Base-by-base conservation (phyloP, 371 early-diverging fungal genomes). In the Actinomortierella wolfii region DNA sequence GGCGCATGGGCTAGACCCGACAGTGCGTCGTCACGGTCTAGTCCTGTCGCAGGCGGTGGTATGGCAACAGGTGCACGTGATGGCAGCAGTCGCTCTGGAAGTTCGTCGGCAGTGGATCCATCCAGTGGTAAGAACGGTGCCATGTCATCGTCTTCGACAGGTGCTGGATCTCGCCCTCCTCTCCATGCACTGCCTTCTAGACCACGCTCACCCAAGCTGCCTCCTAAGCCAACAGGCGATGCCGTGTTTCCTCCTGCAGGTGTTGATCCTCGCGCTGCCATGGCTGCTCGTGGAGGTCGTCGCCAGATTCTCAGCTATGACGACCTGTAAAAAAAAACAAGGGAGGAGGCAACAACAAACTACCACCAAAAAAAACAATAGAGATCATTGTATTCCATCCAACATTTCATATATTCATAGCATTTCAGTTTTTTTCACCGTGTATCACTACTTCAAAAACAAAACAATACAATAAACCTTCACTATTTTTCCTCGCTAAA, bases 131-230 rank as follows among this genome's bases (percentile, higher is more conserved):
- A 42, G 9, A 42, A 25, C 9, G 54, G 24, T 25, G 41, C 41
- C 23, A n/a, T 42, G 41, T 40, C 42, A 5, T 41, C 42, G 42
- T 57, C 61, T 5, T 50, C 51, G 2, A 66, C 52, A 23, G 67
- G 47, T 24, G 46, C 49, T 1, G 55, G 56, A 28, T 56, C 60
- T 11, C 8, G 51, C 23, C 58, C 61, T 26, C n/a, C 61, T 2
- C 45, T 47, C 23, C 67, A 61, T 48, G 57, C 60, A 9, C 61
- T 67, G 9, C 67, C 67, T 11, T 39, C 50, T 39, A 50, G 57
- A 48, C 68, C 68, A 14, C 62, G 68, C 7, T 68, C 68, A 14
- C 68, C 68, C 43, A 68, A 68, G 52, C 40, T 68, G 46, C 68
- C 68, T 15, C 68, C 68, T 1, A 58, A 51, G 40, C 68, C 68